Evolutionary conservation across 2,329 filamentous ascomycete species (phyloP).

Genomic region (Diaporthe nobilis): DNA sequence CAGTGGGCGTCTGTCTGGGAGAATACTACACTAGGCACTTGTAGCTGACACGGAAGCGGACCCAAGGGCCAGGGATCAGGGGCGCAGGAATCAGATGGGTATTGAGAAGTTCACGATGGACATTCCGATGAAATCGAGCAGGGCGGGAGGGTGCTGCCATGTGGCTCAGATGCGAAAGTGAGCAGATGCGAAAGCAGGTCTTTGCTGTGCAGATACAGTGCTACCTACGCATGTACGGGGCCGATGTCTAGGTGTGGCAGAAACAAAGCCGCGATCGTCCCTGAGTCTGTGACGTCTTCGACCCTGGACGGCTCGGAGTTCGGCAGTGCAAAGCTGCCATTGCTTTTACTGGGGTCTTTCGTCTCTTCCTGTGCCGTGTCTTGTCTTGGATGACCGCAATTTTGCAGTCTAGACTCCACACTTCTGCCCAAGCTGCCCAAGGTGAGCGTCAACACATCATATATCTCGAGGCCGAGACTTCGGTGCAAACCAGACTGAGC

Average conservation of each 20-base stretch:
- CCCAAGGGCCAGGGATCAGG: not conserved
- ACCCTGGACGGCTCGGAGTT: conserved; percentile 23
- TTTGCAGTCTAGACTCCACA: not conserved
- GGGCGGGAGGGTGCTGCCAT: not conserved
- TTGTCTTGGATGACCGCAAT: not conserved
- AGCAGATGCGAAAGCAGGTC: not conserved
- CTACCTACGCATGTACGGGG: not conserved
- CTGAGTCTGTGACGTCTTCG: conserved; percentile 24
- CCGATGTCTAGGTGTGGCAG: not conserved
- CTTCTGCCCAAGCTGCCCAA: not conserved
- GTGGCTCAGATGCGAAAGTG: conserved; percentile 14
- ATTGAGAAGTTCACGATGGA: conserved; percentile 11
- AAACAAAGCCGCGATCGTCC: conserved; percentile 2
- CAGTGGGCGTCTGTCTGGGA: not conserved
- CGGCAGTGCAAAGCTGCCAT: conserved; percentile 14
- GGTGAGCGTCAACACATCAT: not conserved
- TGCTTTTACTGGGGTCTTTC: not conserved
- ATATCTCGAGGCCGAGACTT: not conserved
- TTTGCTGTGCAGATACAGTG: not conserved
- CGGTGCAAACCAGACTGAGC: not conserved
- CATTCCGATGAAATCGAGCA: conserved; percentile 18
- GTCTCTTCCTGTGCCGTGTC: not conserved
- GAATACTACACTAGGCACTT: not conserved
- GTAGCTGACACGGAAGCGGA: not conserved
- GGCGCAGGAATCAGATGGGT: not conserved